Percentiles rank a stretch among this genome's conserved stretches.
phyloP scores from a whole-genome alignment of 2,329 filamentous ascomycete species.

The Tolypocladium tundrense region DNA sequence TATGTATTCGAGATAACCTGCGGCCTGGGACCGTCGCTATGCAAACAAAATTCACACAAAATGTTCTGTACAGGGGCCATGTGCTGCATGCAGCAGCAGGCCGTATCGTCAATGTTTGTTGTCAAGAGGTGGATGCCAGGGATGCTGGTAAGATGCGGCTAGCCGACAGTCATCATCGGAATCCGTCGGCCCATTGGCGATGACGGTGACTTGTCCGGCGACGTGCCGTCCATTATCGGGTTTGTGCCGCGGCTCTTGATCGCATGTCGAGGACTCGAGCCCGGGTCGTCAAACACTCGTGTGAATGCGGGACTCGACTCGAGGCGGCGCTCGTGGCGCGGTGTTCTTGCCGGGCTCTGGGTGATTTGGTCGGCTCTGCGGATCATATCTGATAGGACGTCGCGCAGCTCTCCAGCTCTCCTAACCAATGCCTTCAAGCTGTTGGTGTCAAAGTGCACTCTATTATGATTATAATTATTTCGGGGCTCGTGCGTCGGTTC shows the following conservation, averaged over 20 bases:
- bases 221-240: constrained; percentile 36
- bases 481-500: constrained; percentile 24
- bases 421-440: constrained; percentile 58
- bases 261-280: constrained; percentile 40
- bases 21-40: constrained; percentile 23
- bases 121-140: not conserved
- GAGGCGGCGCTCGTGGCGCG: constrained; percentile 30
- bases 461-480: constrained; percentile 31
- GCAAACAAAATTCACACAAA: constrained; percentile 21
- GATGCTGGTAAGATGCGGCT: constrained; percentile 2
- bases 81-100: not conserved
- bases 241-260: constrained; percentile 44
- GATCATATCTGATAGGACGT: constrained; percentile 48
- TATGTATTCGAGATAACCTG: constrained; percentile 10
- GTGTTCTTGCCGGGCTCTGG: constrained; percentile 43
- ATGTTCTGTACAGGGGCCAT: constrained; percentile 17
- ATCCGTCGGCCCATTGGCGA: constrained; percentile 41
- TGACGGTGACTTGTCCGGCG: constrained; percentile 42
- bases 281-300: constrained; percentile 53
- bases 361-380: constrained; percentile 49
- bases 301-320: constrained; percentile 60
- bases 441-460: constrained; percentile 57
- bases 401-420: constrained; percentile 48
- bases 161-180: constrained; percentile 57
- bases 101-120: not conserved